phyloP scores from a whole-genome alignment of 2,329 filamentous ascomycete genomes.

The Raffaelea ambrosiae region DNA sequence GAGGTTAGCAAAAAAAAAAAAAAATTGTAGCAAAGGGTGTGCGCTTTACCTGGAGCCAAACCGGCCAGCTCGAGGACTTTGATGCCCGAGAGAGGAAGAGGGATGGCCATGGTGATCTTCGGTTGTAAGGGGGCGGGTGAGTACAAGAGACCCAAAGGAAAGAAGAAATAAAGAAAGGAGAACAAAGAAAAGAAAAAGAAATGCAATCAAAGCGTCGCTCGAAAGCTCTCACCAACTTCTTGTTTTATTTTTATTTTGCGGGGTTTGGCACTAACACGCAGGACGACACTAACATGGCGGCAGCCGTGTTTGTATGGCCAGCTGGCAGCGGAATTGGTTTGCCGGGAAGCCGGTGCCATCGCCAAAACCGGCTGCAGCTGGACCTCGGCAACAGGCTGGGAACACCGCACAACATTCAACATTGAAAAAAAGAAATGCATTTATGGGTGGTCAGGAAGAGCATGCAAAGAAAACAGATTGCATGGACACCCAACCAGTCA shows the following conservation, averaged over 20 bases:
- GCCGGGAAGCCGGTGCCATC: too few species aligned
- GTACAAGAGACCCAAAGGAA: background rate
- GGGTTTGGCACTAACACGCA: background rate
- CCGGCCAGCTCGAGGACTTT: constrained; percentile 53
- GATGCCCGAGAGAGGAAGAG: constrained; percentile 39
- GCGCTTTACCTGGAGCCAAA: constrained; percentile 47
- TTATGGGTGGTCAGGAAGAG: background rate
- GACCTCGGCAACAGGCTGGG: too few species aligned
- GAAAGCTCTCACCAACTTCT: background rate
- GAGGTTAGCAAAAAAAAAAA: background rate
- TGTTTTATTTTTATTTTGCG: background rate
- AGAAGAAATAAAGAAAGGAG: background rate
- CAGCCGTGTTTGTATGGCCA: too few species aligned
- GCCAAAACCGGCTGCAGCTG: too few species aligned
- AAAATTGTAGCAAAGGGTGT: background rate
- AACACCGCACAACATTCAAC: background rate
- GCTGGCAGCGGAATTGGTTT: too few species aligned
- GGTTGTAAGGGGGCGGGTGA: background rate
- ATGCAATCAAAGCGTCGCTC: background rate
- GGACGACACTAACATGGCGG: background rate
- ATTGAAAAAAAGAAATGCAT: background rate
- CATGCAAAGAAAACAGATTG: too few species aligned
- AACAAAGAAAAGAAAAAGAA: background rate
- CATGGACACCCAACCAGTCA: too few species aligned
- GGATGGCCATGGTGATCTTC: constrained; percentile 22